Evolutionary conservation across 805 yeast genomes (phyloP).

Genomic region (Nakazawaea laoshanensis): DNA sequence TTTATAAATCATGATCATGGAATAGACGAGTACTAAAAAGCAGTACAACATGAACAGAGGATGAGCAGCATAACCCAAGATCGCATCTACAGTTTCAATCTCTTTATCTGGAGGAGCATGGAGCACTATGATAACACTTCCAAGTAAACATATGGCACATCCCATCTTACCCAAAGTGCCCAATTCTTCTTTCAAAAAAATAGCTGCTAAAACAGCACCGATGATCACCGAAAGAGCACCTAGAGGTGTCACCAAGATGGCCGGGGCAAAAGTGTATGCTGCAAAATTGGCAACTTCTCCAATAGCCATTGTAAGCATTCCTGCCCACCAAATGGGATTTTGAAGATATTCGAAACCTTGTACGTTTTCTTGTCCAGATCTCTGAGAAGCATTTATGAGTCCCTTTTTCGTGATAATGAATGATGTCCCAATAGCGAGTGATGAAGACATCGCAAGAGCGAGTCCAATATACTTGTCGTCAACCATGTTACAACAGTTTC

Average conservation of each 20-base stretch:
- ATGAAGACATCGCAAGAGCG: slow-evolving; percentile 78
- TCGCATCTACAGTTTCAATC: slow-evolving; percentile 81
- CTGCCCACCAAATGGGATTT: slow-evolving; percentile 93
- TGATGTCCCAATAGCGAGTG: slow-evolving; percentile 84
- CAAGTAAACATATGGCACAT: slow-evolving; percentile 83
- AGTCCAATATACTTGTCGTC: slow-evolving; percentile 88
- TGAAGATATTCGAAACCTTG: slow-evolving; percentile 72
- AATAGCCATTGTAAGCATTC: slow-evolving; percentile 81
- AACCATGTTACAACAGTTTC: not conserved
- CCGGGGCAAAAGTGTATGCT: slow-evolving; percentile 93
- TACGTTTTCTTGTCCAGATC: slow-evolving; percentile 50
- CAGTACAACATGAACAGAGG: slow-evolving; percentile 72
- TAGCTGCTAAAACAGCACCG: slow-evolving; percentile 84
- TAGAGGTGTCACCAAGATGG: slow-evolving; percentile 82
- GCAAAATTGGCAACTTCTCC: slow-evolving; percentile 93
- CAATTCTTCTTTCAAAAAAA: slow-evolving; percentile 77
- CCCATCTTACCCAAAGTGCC: slow-evolving; percentile 89
- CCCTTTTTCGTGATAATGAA: slow-evolving; percentile 88
- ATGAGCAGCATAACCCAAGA: slow-evolving; percentile 66
- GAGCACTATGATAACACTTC: slow-evolving; percentile 78
- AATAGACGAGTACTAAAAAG: slow-evolving; percentile 52
- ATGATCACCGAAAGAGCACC: slow-evolving; percentile 88
- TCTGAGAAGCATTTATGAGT: slow-evolving; percentile 56
- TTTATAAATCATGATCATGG: slow-evolving; percentile 72
- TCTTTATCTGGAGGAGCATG: slow-evolving; percentile 96